phyloP scores from a whole-genome alignment of 306 rosid genomes.

The Malus asiatica region DNA sequence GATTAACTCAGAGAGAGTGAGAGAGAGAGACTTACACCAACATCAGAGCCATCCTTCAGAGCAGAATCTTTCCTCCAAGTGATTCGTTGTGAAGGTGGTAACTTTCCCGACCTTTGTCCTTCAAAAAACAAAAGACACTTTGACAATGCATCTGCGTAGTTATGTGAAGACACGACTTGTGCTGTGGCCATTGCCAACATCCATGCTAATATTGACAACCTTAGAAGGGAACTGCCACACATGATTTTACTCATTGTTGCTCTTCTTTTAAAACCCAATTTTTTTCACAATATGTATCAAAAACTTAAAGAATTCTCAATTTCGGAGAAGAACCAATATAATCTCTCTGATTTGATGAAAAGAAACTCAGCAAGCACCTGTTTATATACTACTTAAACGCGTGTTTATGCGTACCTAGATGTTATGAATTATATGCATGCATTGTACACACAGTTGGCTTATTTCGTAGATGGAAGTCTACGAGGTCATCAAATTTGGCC shows the following conservation, averaged over 20 bases:
- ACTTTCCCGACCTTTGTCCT: not conserved
- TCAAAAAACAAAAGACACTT: not conserved
- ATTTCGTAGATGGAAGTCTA: no score
- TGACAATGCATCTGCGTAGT: not conserved
- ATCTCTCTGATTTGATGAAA: not conserved
- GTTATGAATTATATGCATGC: no score
- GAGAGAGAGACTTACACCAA: not conserved
- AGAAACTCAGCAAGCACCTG: not conserved
- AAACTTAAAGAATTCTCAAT: not conserved
- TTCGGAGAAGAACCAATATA: not conserved
- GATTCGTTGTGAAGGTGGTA: not conserved
- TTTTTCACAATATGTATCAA: not conserved
- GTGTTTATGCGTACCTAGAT: no score
- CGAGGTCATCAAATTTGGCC: no score
- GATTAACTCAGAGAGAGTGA: not conserved
- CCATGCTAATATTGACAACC: not conserved
- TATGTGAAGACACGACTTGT: not conserved
- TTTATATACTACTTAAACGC: not conserved
- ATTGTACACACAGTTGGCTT: not conserved
- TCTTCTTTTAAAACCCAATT: not conserved
- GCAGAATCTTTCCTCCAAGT: conserved; percentile 4
- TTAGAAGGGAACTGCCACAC: not conserved
- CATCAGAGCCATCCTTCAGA: not conserved
- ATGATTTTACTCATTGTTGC: not conserved
- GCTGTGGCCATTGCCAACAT: not conserved